A percentile compares a stretch with the other conserved stretches of the same genome.
phyloP scores from a whole-genome alignment of 768 basidiomycete species.

The Boletus sensibilis region DNA sequence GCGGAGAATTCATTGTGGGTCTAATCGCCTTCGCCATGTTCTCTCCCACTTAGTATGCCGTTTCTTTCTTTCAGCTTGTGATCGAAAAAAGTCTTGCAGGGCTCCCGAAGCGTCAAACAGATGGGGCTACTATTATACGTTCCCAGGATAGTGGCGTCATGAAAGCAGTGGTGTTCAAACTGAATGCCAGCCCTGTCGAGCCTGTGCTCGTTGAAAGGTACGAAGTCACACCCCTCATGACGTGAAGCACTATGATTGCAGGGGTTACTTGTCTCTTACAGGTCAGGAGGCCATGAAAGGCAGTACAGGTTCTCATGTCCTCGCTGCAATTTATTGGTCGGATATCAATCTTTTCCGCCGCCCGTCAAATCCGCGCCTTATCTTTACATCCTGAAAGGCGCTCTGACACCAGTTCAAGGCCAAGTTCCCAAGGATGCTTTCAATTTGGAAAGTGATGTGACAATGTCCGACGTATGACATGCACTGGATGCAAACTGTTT shows the following conservation, averaged over 20 bases:
- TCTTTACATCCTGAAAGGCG: slow-evolving; percentile 77
- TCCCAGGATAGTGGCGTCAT: slow-evolving; percentile 58
- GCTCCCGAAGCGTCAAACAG: slow-evolving; percentile 71
- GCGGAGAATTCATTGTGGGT: slow-evolving; percentile 83
- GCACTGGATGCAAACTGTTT: neutral
- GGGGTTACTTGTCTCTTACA: slow-evolving; percentile 27
- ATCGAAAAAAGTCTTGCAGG: slow-evolving; percentile 71
- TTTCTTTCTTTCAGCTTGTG: slow-evolving; percentile 55
- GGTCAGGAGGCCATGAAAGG: slow-evolving; percentile 67
- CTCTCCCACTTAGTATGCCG: slow-evolving; percentile 1
- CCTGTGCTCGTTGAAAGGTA: slow-evolving; percentile 80
- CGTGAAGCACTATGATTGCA: slow-evolving; percentile 19
- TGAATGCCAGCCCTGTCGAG: slow-evolving; percentile 71
- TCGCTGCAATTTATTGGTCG: slow-evolving; percentile 47
- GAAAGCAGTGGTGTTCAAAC: slow-evolving; percentile 77
- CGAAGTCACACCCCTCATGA: slow-evolving; percentile 22
- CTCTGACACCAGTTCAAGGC: slow-evolving; percentile 86
- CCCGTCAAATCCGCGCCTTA: slow-evolving; percentile 76
- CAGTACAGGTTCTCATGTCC: slow-evolving; percentile 67
- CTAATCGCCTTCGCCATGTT: neutral
- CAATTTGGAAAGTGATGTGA: slow-evolving; percentile 42
- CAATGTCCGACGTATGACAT: slow-evolving; percentile 4
- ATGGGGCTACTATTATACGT: slow-evolving; percentile 78
- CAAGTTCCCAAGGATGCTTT: slow-evolving; percentile 84
- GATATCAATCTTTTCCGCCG: slow-evolving; percentile 76